Percentiles rank a stretch among this genome's conserved stretches.
Conservation (phyloP, 306 rosid genomes). For the Astragalus glycyphyllos region DNA sequence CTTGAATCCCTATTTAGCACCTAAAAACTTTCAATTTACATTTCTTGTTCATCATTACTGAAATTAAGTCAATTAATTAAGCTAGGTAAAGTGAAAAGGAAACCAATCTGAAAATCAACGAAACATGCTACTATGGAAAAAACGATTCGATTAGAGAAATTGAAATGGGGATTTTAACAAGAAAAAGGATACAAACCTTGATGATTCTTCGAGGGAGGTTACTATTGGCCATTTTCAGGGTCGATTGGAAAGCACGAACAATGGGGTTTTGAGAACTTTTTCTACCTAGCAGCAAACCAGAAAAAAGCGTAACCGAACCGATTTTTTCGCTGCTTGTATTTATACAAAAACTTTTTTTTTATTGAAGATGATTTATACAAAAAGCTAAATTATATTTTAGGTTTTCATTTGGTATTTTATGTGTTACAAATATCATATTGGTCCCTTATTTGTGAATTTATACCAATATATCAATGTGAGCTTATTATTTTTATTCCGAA, state of each 20-base stretch:
- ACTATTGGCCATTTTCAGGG: slow-evolving; percentile 80
- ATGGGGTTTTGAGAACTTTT: slow-evolving; percentile 59
- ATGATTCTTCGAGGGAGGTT: slow-evolving; percentile 95
- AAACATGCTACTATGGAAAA: background rate
- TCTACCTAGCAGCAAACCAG: slow-evolving; percentile 40
- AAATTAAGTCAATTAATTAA: slow-evolving; percentile 29
- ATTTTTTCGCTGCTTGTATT: too few species aligned
- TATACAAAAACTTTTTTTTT: too few species aligned
- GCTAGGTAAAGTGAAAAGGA: background rate
- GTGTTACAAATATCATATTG: too few species aligned
- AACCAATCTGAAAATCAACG: background rate
- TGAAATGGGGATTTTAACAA: slow-evolving; percentile 55
- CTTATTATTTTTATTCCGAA: too few species aligned
- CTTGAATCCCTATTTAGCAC: slow-evolving; percentile 8
- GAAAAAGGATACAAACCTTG: slow-evolving; percentile 55
- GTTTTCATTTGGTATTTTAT: too few species aligned
- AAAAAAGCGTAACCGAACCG: background rate
- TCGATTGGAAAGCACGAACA: slow-evolving; percentile 68
- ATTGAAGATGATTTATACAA: too few species aligned
- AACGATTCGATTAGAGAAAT: slow-evolving; percentile 46
- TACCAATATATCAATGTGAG: too few species aligned
- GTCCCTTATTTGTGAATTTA: too few species aligned
- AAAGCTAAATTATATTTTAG: too few species aligned
- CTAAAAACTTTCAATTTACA: background rate
- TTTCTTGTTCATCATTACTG: background rate